Evolutionary conservation across 352 stramenopile genomes (phyloP), one percentile per base, ranked within the genome.

Genomic region (Globisporangium cystogenes): DNA sequence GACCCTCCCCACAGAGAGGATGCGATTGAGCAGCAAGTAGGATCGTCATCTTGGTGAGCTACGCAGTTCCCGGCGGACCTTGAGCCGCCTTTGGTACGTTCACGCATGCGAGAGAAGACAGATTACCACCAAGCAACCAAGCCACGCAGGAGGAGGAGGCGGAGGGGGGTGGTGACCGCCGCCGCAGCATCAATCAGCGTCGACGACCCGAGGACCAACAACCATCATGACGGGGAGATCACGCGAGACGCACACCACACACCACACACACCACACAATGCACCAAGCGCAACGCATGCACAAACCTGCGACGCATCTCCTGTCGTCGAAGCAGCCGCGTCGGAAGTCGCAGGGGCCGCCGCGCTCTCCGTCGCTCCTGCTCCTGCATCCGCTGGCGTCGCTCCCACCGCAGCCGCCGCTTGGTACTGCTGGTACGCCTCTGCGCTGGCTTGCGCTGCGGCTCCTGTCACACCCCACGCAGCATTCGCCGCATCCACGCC

Each of bases 401-500:
- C 59, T 24, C 55, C 70, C 40, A 63, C 53, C 27, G 60, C 52
- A 11, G 59, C 76, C 23, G 68, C 64, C 52, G 87, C 77, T 33
- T 86, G 70, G 36, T 90, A 90, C 49, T 90, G 78, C 36, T 82
- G 69, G 46, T 90, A 92, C 2, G 72, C 71, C 40, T 88, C 76
- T 1, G 76, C 77, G 41, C 72, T 87, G n/a, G 77, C 70, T 45
- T 85, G 62, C 6, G 82, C 80, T 12, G 82, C 82, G 23, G 76
- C 81, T 21, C 82, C 80, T 0, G 84, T 93, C 16, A 94, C 82
- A 21, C 85, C 85, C 85, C 85, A 95, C 0, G 85, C 85, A 7
- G 76, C 77, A 39, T 93, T 93, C 4, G 85, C 85, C 1, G 82
- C 85, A 49, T 95, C 82, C 44, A 93, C 76, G 7, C 85, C 85